phyloP scores from a whole-genome alignment of 495 filamentous ascomycete species.

The Beverwykella pulmonaria region DNA sequence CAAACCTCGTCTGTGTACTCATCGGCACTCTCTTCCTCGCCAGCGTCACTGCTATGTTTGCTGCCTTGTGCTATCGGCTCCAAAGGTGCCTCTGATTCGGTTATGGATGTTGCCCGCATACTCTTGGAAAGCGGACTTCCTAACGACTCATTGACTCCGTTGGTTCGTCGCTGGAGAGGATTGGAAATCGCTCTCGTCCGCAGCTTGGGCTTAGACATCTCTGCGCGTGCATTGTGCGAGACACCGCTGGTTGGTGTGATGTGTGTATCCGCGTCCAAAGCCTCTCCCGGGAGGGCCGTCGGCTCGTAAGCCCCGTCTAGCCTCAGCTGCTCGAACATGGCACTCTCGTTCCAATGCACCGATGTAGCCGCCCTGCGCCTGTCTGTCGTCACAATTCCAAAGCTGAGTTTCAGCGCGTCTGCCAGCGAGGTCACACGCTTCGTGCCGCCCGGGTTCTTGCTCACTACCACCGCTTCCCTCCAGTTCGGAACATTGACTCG shows the following conservation, averaged over 20 bases:
- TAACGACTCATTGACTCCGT: constrained; percentile 16
- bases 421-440: constrained; percentile 97
- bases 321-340: constrained; percentile 47
- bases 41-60: neutral
- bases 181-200: constrained; percentile 25
- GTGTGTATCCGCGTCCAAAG: constrained; percentile 30
- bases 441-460: constrained; percentile 96
- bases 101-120: constrained; percentile 23
- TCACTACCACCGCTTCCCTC: constrained; percentile 91
- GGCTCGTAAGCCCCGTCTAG: constrained; percentile 43
- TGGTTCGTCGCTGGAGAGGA: constrained; percentile 22
- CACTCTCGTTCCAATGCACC: constrained; percentile 65
- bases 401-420: constrained; percentile 94
- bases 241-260: constrained; percentile 26
- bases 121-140: constrained; percentile 36
- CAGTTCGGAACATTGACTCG: constrained; percentile 81
- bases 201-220: constrained; percentile 19
- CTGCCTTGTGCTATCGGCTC: constrained; percentile 4
- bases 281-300: constrained; percentile 20
- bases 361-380: constrained; percentile 64
- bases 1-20: constrained; percentile 77
- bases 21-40: constrained; percentile 51
- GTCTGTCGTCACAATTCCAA: constrained; percentile 95
- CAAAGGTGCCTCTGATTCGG: constrained; percentile 16
- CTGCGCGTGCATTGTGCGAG: constrained; percentile 6